Evolutionary conservation across 1,284 basidiomycete genomes (phyloP).

Genomic region (Rhodotorula sp.): DNA sequence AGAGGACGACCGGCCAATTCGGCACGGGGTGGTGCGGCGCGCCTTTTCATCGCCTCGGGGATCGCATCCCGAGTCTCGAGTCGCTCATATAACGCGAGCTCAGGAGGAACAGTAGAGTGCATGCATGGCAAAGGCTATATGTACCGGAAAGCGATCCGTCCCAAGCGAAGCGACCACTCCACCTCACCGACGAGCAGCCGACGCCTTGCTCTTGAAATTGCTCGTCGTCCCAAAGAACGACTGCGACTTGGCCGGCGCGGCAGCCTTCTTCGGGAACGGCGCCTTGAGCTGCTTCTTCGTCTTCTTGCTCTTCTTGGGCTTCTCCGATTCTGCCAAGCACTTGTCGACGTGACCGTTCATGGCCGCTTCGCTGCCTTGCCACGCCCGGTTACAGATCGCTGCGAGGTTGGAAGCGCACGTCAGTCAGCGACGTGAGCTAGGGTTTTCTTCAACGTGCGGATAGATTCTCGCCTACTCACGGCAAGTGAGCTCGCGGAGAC

Average conservation of each 20-base stretch:
- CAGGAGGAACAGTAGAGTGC: not conserved
- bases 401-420: not conserved
- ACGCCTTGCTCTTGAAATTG: not conserved
- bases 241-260: not conserved
- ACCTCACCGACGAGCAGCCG: too few species aligned
- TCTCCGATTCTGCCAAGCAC: not conserved
- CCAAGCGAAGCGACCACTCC: not conserved
- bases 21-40: not conserved
- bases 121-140: not conserved
- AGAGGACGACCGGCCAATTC: not conserved
- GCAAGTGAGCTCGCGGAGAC: not conserved
- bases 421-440: not conserved
- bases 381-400: constrained; percentile 27
- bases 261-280: constrained; percentile 4
- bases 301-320: not conserved
- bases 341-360: constrained; percentile 31
- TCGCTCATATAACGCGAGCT: not conserved
- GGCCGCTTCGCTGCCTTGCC: constrained; percentile 29
- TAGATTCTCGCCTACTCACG: not conserved
- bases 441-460: too few species aligned
- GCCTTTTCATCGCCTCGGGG: not conserved
- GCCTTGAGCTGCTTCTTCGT: not conserved
- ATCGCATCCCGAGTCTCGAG: not conserved
- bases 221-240: not conserved
- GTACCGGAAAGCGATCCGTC: not conserved